phyloP scores from a whole-genome alignment of 2,329 filamentous ascomycete genomes.

The Pseudogymnoascus pannorum region DNA sequence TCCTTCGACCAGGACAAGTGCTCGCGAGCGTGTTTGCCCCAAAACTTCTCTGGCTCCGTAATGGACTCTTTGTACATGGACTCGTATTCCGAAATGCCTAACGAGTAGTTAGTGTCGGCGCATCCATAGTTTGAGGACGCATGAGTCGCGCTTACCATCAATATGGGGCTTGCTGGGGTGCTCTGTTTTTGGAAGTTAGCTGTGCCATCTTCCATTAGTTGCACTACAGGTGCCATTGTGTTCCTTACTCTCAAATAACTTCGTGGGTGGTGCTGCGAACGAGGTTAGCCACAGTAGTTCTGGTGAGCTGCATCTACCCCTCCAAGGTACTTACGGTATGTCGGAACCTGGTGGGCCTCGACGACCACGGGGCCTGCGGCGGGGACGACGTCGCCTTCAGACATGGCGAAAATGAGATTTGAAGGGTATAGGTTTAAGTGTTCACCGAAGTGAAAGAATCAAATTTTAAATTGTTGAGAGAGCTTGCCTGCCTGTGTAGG shows the following conservation, averaged over 20 bases:
- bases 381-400: constrained; percentile 32
- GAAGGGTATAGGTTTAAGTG: neutral
- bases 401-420: constrained; percentile 33
- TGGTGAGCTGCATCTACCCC: constrained; percentile 17
- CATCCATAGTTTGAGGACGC: neutral
- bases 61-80: constrained; percentile 77
- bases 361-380: constrained; percentile 54
- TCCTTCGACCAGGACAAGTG: constrained; percentile 85
- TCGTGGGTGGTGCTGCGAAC: constrained; percentile 50
- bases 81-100: constrained; percentile 61
- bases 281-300: constrained; percentile 17
- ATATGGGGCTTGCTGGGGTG: constrained; percentile 65
- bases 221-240: neutral
- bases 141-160: constrained; percentile 40
- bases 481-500: neutral
- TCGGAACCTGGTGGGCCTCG: constrained; percentile 72
- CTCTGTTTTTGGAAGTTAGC: constrained; percentile 36
- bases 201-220: neutral
- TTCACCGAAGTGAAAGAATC: neutral
- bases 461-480: neutral
- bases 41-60: constrained; percentile 81
- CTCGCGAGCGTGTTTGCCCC: constrained; percentile 78
- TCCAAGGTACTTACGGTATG: constrained; percentile 51
- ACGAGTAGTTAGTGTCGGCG: neutral
- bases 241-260: constrained; percentile 60